Evolutionary conservation across 345 rosid genomes (phyloP), one percentile per base, ranked within the genome.

Genomic region (Conringia planisiliqua): DNA sequence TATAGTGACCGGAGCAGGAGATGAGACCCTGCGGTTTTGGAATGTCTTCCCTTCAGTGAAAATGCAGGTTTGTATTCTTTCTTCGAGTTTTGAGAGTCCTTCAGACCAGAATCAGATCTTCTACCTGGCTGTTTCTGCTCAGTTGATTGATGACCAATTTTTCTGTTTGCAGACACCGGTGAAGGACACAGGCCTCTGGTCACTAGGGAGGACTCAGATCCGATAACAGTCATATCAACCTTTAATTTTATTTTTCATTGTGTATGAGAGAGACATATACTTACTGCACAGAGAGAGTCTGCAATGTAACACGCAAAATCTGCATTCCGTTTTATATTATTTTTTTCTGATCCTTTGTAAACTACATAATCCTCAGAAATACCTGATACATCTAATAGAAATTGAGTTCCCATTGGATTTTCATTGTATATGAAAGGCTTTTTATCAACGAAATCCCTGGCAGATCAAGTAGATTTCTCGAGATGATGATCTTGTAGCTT

Each of bases 1-100:
- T 24, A 92, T 92, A 80, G 98, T 95, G 66, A 95, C 97, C 0
- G 98, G 99, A 76, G 99, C 99, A 46, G 99, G 99, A 54, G 99
- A 95, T 54, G 99, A 95, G 83, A 95, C 97, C 11, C 63, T 95
- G 65, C 75, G 99, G 47, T 95, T 95, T 78, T 92, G 99, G 98
- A 89, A 92, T 48, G 84, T 92, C 55, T 95, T 92, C 80, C 99
- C 99, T 11, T 92, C 97, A 8, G 79, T 85, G 46, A 92, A 88
- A 83, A 40, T 92, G 51, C 92, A 85, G 47, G 98, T 94, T 72
- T 73, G 89, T 38, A 16, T 43, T 36, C 30, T 17, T 44, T 56
- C 46, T 11, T 54, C 3, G 27, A 59, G 42, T 18, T 59, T 70
- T 44, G 33, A 51, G 48, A 17, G 35, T 63, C 43, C 24, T n/a